Percentiles rank a stretch among this genome's conserved stretches.
phyloP scores from a whole-genome alignment of 495 filamentous ascomycete species.

The Penicillium soppii region DNA sequence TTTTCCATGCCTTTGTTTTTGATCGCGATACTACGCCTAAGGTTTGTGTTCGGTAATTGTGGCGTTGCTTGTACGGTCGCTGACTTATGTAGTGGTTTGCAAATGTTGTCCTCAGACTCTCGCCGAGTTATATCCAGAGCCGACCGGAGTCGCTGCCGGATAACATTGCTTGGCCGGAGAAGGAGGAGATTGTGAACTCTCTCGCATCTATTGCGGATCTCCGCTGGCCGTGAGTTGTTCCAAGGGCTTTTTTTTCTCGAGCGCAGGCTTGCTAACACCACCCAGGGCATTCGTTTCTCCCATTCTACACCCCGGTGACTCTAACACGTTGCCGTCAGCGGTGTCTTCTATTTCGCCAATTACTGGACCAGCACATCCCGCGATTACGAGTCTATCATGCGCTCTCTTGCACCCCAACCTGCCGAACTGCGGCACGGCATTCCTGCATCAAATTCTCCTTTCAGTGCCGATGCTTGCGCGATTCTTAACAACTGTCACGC shows the following conservation, averaged over 20 bases:
- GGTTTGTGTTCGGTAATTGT: slow-evolving; percentile 28
- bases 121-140: slow-evolving; percentile 72
- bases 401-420: slow-evolving; percentile 87
- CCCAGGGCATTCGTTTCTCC: slow-evolving; percentile 73
- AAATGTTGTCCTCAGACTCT: slow-evolving; percentile 70
- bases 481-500: slow-evolving; percentile 69
- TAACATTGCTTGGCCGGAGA: slow-evolving; percentile 68
- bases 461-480: slow-evolving; percentile 77
- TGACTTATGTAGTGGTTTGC: slow-evolving; percentile 57
- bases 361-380: slow-evolving; percentile 78
- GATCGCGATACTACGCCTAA: slow-evolving; percentile 84
- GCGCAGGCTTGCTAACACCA: background rate
- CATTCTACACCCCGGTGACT: slow-evolving; percentile 74
- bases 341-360: slow-evolving; percentile 73
- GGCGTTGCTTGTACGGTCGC: background rate
- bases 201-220: slow-evolving; percentile 76
- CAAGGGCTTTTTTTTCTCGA: background rate
- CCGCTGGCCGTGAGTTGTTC: slow-evolving; percentile 73
- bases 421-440: slow-evolving; percentile 82
- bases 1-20: slow-evolving; percentile 90
- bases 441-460: slow-evolving; percentile 76
- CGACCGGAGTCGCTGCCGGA: slow-evolving; percentile 69
- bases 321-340: slow-evolving; percentile 60
- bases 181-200: slow-evolving; percentile 76
- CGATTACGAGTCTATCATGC: slow-evolving; percentile 79